Conservation (phyloP, 768 basidiomycete genomes). For the Trichaptum fuscoviolaceum region DNA sequence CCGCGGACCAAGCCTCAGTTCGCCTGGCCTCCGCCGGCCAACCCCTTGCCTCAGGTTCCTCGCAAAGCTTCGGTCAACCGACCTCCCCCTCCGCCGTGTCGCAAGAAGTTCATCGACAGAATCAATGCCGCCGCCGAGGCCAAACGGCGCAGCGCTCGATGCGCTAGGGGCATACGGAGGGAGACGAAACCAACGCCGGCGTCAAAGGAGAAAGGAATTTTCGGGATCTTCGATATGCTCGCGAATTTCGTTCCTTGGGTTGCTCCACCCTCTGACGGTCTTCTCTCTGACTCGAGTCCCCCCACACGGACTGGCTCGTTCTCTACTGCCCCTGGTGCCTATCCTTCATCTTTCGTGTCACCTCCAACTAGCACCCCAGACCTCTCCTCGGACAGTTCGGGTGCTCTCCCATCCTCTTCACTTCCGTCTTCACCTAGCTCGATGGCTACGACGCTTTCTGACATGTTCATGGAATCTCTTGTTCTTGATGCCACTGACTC, state of each 20-base stretch:
- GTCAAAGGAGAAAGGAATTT: neutral
- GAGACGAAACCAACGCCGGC: neutral
- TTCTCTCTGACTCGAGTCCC: neutral
- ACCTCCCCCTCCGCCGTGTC: neutral
- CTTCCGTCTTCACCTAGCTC: neutral
- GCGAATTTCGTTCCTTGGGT: neutral
- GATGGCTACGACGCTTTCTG: neutral
- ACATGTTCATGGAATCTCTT: neutral
- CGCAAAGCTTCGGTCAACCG: neutral
- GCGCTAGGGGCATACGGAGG: neutral
- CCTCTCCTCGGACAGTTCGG: neutral
- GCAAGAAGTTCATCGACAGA: neutral
- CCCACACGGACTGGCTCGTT: neutral
- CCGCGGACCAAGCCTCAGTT: neutral
- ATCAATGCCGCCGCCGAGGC: neutral
- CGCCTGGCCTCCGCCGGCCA: neutral
- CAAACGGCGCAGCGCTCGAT: neutral
- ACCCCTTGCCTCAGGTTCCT: neutral
- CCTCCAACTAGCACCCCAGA: neutral
- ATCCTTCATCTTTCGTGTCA: neutral
- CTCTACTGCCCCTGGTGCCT: neutral
- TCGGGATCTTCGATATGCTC: neutral
- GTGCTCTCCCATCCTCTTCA: neutral
- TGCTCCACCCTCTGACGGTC: neutral
- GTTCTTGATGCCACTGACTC: neutral